These are phyloP conservation scores for Acer yangbiense DNA, from an alignment of 345 rosid genomes.

Conservation along the genomic window DNA sequence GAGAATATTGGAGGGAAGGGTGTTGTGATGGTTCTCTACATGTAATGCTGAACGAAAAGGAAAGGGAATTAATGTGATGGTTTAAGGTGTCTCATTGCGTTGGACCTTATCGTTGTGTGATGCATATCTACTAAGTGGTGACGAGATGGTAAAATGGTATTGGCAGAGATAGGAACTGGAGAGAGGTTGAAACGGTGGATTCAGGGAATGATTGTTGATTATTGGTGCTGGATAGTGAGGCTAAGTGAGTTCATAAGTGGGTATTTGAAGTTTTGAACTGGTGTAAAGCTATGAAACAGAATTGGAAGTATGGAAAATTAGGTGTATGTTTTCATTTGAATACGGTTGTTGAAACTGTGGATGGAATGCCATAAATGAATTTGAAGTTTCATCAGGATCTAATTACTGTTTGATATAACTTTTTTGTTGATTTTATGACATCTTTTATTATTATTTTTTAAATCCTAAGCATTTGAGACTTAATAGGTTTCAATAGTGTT, in stretches of 20 bases:
- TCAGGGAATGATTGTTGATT: not conserved
- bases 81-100: not conserved
- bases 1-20: too few relatives aligned
- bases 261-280: not conserved
- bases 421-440: not conserved
- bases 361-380: not conserved
- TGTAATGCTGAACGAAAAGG: too few relatives aligned
- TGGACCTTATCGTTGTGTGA: not conserved
- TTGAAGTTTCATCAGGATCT: not conserved
- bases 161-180: not conserved
- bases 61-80: too few relatives aligned
- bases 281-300: not conserved
- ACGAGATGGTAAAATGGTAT: not conserved
- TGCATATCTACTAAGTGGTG: not conserved
- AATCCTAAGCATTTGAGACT: not conserved
- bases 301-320: not conserved
- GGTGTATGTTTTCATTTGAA: not conserved
- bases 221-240: not conserved
- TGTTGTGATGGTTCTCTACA: too few relatives aligned
- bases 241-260: not conserved
- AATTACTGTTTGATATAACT: not conserved
- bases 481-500: not conserved
- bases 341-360: not conserved
- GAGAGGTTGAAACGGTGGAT: not conserved
- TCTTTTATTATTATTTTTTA: not conserved